Evolutionary conservation across 1,139 yeast genomes (phyloP).

Genomic region (Zygoascus meyerae): DNA sequence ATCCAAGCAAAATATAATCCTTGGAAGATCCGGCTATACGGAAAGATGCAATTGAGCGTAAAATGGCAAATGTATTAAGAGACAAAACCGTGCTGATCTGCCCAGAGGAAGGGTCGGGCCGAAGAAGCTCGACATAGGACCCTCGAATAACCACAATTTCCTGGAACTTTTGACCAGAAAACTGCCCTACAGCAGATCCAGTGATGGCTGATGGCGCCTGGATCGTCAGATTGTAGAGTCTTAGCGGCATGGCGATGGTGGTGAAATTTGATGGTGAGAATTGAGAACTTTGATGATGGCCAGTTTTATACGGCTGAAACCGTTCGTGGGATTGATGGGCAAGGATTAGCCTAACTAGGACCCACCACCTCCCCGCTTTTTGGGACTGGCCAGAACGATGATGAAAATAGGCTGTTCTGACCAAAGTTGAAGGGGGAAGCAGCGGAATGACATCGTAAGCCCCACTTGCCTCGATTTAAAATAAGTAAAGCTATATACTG

Average conservation of each 20-base stretch:
- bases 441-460: no score
- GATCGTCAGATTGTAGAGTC: slow-evolving; percentile 62
- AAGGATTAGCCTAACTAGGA: no score
- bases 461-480: no score
- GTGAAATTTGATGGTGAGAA: no score
- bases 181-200: slow-evolving; percentile 60
- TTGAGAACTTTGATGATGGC: no score
- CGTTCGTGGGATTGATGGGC: no score
- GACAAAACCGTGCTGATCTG: slow-evolving; percentile 40
- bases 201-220: slow-evolving; percentile 50
- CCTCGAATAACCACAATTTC: slow-evolving; percentile 58
- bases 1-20: slow-evolving; percentile 61
- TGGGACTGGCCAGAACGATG: no score
- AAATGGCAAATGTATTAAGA: slow-evolving; percentile 53
- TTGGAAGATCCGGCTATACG: slow-evolving; percentile 47
- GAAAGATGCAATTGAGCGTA: slow-evolving; percentile 50
- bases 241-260: slow-evolving; percentile 1
- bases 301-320: slow-evolving; percentile 2
- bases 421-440: no score
- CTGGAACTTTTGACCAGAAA: slow-evolving; percentile 53
- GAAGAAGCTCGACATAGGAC: slow-evolving; percentile 48
- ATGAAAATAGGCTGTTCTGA: no score
- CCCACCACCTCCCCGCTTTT: no score
- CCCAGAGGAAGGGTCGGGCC: slow-evolving; percentile 52
- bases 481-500: no score